Evolutionary conservation across 805 yeast genomes (phyloP), one percentile per base, ranked within the genome.

Genomic region (Lachancea waltii): DNA sequence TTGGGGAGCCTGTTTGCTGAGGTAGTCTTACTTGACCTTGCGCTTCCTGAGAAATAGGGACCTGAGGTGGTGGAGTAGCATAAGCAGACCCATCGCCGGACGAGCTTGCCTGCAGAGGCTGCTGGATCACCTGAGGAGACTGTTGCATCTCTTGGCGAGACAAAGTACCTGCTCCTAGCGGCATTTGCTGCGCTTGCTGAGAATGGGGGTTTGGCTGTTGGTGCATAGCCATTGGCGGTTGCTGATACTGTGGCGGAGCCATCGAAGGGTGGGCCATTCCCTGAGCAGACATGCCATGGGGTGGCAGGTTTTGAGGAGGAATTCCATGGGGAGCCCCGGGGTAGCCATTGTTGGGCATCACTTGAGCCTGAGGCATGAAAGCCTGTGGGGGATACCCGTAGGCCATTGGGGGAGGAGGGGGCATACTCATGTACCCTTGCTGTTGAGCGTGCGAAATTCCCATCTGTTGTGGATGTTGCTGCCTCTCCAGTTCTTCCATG

Each of bases 401-500:
- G 16, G 51, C 50, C 35, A 51, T 49, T 22, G 54, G 44, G 23
- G 49, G 47, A 33, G 52, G 48, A 39, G 54, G 45, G 41, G 41
- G 42, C 38, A 42, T 35, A 24, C 39, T 45, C 36, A 54, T 38
- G 43, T 62, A 36, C 15, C 54, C 51, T 35, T 44, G 57, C 36
- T 45, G 53, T 26, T 46, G 61, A 5, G 17, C 30, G 10, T 14
- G 16, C 8, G 36, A 48, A 36, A 42, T 38, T 37, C 53, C 61
- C 36, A 46, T 44, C 43, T 54, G 64, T 27, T 56, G 62, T 35
- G 50, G 61, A 9, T 36, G 40, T 13, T 36, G 40, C 42, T 58
- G 65, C 38, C 95, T 85, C 63, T 87, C 95, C 47, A 87, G 74
- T 50, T 87, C 94, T 56, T 83, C 90, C 57, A 85, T 67, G 8